phyloP scores from a whole-genome alignment of 495 filamentous ascomycete species.

The Neurospora sp. region DNA sequence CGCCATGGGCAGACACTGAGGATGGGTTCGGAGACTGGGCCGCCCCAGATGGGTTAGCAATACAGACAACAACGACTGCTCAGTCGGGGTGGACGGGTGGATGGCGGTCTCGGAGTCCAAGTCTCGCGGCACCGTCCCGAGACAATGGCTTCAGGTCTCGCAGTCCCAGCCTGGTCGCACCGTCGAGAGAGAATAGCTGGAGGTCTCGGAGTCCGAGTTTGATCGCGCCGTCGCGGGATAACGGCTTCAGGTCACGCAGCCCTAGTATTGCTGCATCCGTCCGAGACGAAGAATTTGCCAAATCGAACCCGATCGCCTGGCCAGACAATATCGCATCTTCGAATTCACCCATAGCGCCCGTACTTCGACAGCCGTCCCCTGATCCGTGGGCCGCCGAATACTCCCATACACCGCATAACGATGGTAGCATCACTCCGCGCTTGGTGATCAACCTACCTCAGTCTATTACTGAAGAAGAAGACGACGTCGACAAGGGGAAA shows the following conservation, averaged over 20 bases:
- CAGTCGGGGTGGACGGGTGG: constrained; percentile 29
- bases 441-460: constrained; percentile 11
- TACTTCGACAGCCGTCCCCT: constrained; percentile 39
- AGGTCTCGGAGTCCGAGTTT: constrained; percentile 21
- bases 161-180: constrained; percentile 21
- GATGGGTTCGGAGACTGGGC: constrained; percentile 34
- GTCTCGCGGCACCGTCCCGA: constrained; percentile 20
- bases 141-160: constrained; percentile 17
- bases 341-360: constrained; percentile 14
- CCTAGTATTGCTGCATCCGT: constrained; percentile 22
- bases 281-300: constrained; percentile 19
- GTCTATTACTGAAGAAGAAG: background rate
- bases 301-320: constrained; percentile 29
- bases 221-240: constrained; percentile 13
- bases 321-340: constrained; percentile 28
- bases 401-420: constrained; percentile 7
- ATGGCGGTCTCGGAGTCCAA: constrained; percentile 22
- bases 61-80: background rate
- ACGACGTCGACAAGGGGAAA: background rate
- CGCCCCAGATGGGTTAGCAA: constrained; percentile 10
- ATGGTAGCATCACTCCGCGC: constrained; percentile 12
- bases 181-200: constrained; percentile 27
- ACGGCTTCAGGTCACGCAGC: constrained; percentile 8
- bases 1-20: constrained; percentile 38
- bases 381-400: constrained; percentile 39